These are phyloP conservation scores for Pseudophaeomoniella oleicola DNA, from an alignment of 2,329 filamentous ascomycete genomes.

Conservation along the genomic window DNA sequence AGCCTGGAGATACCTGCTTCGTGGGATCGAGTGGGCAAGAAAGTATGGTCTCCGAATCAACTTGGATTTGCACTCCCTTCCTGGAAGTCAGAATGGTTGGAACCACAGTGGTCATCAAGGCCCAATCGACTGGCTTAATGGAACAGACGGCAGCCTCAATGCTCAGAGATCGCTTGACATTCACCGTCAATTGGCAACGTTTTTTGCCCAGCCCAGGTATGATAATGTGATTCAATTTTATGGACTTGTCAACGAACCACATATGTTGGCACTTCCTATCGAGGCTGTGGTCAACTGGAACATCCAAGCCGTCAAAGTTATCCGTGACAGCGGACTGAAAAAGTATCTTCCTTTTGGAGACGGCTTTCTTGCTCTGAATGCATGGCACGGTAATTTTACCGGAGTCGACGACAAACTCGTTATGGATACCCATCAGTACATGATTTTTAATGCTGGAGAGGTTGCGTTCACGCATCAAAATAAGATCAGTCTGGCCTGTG, in stretches of 20 bases:
- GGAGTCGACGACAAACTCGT: slow-evolving; percentile 53
- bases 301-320: slow-evolving; percentile 51
- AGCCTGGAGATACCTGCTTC: slow-evolving; percentile 84
- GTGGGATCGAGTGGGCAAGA: slow-evolving; percentile 84
- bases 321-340: slow-evolving; percentile 62
- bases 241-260: slow-evolving; percentile 85
- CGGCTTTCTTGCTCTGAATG: slow-evolving; percentile 79
- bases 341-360: slow-evolving; percentile 76
- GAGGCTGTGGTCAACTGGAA: slow-evolving; percentile 68
- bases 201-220: slow-evolving; percentile 90
- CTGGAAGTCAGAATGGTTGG: slow-evolving; percentile 94
- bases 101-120: slow-evolving; percentile 85
- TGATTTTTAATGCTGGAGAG: slow-evolving; percentile 89
- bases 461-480: slow-evolving; percentile 66
- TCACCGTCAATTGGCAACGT: slow-evolving; percentile 72
- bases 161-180: slow-evolving; percentile 70
- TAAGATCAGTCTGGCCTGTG: slow-evolving; percentile 78
- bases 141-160: slow-evolving; percentile 68
- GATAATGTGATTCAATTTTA: slow-evolving; percentile 86
- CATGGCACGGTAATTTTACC: slow-evolving; percentile 77
- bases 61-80: slow-evolving; percentile 80
- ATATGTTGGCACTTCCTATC: slow-evolving; percentile 59
- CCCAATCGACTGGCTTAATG: slow-evolving; percentile 73
- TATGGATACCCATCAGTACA: slow-evolving; percentile 96
- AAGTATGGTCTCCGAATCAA: slow-evolving; percentile 88